Evolutionary conservation across 2,329 filamentous ascomycete species (phyloP), one percentile per base, ranked within the genome.

Genomic region (Pestalotiopsis fici): DNA sequence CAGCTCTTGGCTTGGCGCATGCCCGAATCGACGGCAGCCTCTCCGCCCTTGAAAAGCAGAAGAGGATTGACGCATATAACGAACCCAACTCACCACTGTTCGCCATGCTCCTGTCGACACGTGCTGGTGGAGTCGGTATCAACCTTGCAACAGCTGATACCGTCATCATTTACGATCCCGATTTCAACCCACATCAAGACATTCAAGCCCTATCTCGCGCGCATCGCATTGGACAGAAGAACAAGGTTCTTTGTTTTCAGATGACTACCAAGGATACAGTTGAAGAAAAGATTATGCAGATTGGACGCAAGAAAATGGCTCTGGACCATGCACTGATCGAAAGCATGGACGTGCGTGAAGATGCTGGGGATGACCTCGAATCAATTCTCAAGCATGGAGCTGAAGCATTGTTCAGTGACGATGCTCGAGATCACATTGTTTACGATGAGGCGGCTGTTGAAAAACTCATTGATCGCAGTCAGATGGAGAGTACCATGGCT

Each of bases 121-220:
- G 96, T 70, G 95, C 97, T 21, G 96, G 96, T 65, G 96, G 97
- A 74, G 95, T 99, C 0, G 97, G 96, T 18, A 99, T 99, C 83
- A 99, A 99, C 76, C 86, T 99, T 66, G 96, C 96, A 0, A 97
- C 95, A 7, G 96, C 96, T 2, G 96, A 99, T 76, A 99, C 96
- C 0, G 97, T 99, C 69, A 98, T 99, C 71, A 98, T 99, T 71
- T 89, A 98, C 71, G 95, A 99, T 74, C 94, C 94, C 0, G 96
- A 99, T 76, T 98, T 97, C 83, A 99, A 99, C 69, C 96, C 96
- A 0, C 96, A 99, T 76, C 96, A 99, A 79, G 97, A 99, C 75
- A 92, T 99, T 54, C 96, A 99, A 78, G 96, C 96, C 0, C 86
- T 99, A 35, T 97, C 95, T 35, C 90, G 97, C 71, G 96, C 95